Conservation (phyloP, 1,284 basidiomycete genomes). For the Mycena sp. region DNA sequence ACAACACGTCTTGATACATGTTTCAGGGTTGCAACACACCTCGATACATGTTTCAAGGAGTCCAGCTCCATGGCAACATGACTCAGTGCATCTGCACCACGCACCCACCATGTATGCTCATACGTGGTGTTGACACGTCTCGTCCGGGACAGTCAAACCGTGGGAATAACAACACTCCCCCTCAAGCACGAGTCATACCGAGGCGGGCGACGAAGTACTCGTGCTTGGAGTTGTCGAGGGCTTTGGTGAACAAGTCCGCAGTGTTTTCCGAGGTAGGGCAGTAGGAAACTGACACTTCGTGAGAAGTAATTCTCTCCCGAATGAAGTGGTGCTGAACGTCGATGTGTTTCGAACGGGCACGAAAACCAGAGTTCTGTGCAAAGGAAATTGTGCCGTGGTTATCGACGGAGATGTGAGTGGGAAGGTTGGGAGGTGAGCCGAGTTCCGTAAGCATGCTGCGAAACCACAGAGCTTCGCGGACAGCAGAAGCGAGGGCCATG, state of each 20-base stretch:
- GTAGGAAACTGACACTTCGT: constrained; percentile 27
- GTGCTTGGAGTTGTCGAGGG: constrained; percentile 11
- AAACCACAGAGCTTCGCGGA: constrained; percentile 41
- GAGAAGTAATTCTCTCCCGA: constrained; percentile 34
- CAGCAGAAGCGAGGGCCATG: constrained; percentile 36
- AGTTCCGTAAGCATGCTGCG: constrained; percentile 32
- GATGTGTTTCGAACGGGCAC: constrained; percentile 49
- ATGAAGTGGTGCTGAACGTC: constrained; percentile 50
- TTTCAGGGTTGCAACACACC: no score
- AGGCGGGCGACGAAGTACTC: constrained; percentile 7
- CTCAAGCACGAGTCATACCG: constrained; percentile 20
- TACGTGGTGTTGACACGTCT: constrained; percentile 2
- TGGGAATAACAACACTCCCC: constrained; percentile 18
- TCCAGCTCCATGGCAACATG: constrained; percentile 2
- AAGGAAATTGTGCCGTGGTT: constrained; percentile 42
- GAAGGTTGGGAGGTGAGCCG: constrained; percentile 9
- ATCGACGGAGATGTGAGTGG: constrained; percentile 38
- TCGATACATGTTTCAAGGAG: background rate
- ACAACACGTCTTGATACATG: no score
- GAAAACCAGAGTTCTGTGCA: constrained; percentile 35
- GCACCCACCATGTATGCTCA: background rate
- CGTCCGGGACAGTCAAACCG: no score
- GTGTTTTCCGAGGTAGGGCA: constrained; percentile 35
- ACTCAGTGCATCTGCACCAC: background rate
- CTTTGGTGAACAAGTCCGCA: constrained; percentile 43